phyloP scores from a whole-genome alignment of 306 rosid species.

The Fagus sylvatica region DNA sequence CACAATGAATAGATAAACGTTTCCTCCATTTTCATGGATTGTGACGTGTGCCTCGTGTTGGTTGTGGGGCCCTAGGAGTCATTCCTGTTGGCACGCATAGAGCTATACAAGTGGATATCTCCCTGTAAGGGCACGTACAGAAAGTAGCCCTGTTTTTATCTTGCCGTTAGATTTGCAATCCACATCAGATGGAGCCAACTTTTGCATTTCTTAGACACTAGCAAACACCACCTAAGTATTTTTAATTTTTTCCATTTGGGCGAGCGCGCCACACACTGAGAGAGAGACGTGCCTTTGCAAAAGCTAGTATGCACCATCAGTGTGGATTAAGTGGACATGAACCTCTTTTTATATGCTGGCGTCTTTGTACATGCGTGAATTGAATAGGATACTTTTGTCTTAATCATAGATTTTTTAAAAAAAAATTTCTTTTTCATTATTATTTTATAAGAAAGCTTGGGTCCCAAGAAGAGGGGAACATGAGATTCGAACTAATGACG shows the following conservation, averaged over 20 bases:
- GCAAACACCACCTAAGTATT: not conserved
- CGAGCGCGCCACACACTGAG: no score
- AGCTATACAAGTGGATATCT: slow-evolving; percentile 18
- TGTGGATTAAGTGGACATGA: not conserved
- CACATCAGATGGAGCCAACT: slow-evolving; percentile 17
- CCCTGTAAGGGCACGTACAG: slow-evolving; percentile 1
- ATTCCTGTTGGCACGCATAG: not conserved
- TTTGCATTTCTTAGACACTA: not conserved
- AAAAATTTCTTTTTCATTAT: not conserved
- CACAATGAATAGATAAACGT: not conserved
- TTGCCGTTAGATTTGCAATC: slow-evolving; percentile 26
- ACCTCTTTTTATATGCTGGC: not conserved
- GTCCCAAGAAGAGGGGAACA: not conserved
- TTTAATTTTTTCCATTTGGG: no score
- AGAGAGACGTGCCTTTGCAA: not conserved
- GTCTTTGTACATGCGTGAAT: not conserved
- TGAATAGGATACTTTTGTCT: not conserved
- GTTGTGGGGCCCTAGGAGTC: not conserved
- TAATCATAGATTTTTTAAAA: not conserved
- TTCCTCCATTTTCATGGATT: not conserved
- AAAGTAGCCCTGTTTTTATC: slow-evolving; percentile 4
- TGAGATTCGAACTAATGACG: no score
- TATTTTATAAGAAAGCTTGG: no score
- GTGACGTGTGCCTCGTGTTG: slow-evolving; percentile 32
- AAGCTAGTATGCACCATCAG: not conserved